phyloP scores from a whole-genome alignment of 139 green algal genomes.

The Closterium sp. region DNA sequence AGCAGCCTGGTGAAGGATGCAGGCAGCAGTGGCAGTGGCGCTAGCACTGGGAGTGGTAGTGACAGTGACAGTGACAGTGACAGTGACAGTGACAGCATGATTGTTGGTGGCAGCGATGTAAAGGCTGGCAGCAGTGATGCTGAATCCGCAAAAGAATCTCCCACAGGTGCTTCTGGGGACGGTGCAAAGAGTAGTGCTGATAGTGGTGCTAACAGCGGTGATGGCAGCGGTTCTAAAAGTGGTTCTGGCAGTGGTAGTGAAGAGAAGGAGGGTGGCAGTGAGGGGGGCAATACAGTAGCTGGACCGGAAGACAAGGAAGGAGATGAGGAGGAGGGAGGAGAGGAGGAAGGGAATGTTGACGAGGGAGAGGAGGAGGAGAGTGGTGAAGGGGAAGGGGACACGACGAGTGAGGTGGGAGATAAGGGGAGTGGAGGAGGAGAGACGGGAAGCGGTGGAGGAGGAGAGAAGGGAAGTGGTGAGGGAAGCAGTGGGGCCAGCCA shows the following conservation, averaged over 20 bases:
- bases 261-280: not conserved
- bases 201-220: no score
- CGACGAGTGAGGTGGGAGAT: not conserved
- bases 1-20: not conserved
- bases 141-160: not conserved
- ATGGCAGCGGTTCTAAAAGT: no score
- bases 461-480: not conserved
- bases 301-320: not conserved
- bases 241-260: not conserved
- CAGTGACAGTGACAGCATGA: not conserved
- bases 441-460: no score
- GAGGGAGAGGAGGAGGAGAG: not conserved
- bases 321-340: not conserved
- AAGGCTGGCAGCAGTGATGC: no score
- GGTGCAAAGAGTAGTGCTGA: not conserved
- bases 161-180: not conserved
- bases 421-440: not conserved
- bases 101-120: not conserved
- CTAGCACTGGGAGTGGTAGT: not conserved
- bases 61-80: no score
- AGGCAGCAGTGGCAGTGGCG: not conserved
- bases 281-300: not conserved
- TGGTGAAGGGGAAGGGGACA: not conserved
- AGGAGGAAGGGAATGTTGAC: not conserved
- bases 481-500: not conserved